Evolutionary conservation across 2,329 filamentous ascomycete genomes (phyloP).

Genomic region (Trichoderma hamatum): DNA sequence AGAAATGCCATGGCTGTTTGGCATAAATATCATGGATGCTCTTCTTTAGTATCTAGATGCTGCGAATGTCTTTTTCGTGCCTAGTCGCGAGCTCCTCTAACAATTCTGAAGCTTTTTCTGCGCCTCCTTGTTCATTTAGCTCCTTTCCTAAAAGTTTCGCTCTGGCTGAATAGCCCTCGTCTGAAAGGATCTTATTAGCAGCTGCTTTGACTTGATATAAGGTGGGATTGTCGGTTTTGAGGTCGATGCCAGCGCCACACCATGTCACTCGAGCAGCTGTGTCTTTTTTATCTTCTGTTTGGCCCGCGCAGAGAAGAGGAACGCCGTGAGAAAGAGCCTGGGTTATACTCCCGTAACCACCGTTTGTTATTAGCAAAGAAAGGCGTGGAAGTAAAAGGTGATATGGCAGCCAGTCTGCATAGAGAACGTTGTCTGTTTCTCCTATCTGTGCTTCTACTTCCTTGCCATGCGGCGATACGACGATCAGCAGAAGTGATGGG

Average conservation of each 20-base stretch:
- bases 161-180: conserved; percentile 31
- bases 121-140: conserved; percentile 37
- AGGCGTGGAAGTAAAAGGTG: conserved; percentile 41
- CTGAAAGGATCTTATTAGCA: conserved; percentile 34
- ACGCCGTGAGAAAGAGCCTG: conserved; percentile 42
- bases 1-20: not conserved
- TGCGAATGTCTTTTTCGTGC: not conserved
- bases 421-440: conserved; percentile 36
- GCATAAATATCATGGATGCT: not conserved
- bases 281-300: conserved; percentile 44
- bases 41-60: not conserved
- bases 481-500: conserved; percentile 37
- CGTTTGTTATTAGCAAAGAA: conserved; percentile 42
- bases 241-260: conserved; percentile 41
- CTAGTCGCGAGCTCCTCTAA: conserved; percentile 35
- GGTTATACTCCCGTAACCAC: conserved; percentile 44
- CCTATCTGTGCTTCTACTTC: conserved; percentile 34
- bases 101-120: conserved; percentile 33
- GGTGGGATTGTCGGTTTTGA: conserved; percentile 42
- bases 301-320: conserved; percentile 43
- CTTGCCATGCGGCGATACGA: conserved; percentile 39
- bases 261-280: conserved; percentile 40
- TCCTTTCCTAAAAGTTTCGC: conserved; percentile 35
- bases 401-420: conserved; percentile 43
- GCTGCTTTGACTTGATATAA: conserved; percentile 34